A percentile compares a stretch with the other conserved stretches of the same genome.
phyloP scores from a whole-genome alignment of 2,329 filamentous ascomycete species.

The Penicillium sp. region DNA sequence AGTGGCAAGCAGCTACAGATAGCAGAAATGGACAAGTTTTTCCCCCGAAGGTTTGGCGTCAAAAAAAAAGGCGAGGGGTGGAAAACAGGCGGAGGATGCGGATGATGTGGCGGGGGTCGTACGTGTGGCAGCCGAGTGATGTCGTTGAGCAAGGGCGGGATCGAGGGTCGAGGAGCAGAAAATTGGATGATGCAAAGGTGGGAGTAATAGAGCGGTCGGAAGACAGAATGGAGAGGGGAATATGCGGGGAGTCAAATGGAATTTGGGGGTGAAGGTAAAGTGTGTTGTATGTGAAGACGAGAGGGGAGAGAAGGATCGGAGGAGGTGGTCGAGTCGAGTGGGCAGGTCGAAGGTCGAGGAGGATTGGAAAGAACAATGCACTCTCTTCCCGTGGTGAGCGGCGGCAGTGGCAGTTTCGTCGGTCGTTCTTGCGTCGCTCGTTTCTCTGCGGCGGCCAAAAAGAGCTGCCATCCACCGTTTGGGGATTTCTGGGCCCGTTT shows the following conservation, averaged over 20 bases:
- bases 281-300: too few relatives aligned
- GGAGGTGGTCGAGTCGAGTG: neutral
- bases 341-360: neutral
- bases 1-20: slow-evolving; percentile 5
- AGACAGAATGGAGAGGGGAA: neutral
- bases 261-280: too few relatives aligned
- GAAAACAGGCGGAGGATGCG: slow-evolving; percentile 17
- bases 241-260: too few relatives aligned
- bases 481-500: slow-evolving; percentile 1
- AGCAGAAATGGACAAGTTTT: neutral
- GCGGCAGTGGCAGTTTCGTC: too few relatives aligned
- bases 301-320: neutral
- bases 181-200: slow-evolving; percentile 2
- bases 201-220: neutral
- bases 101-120: slow-evolving; percentile 11
- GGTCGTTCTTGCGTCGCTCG: too few relatives aligned
- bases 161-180: slow-evolving; percentile 3
- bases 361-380: too few relatives aligned
- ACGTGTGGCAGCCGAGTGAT: slow-evolving; percentile 1
- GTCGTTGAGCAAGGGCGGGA: neutral
- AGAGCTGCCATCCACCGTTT: too few relatives aligned
- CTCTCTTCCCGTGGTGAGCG: too few relatives aligned
- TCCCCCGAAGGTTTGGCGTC: too few relatives aligned
- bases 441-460: too few relatives aligned
- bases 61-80: neutral